Base-by-base conservation (phyloP, 1,284 basidiomycete species). In the Megacollybia platyphylla region DNA sequence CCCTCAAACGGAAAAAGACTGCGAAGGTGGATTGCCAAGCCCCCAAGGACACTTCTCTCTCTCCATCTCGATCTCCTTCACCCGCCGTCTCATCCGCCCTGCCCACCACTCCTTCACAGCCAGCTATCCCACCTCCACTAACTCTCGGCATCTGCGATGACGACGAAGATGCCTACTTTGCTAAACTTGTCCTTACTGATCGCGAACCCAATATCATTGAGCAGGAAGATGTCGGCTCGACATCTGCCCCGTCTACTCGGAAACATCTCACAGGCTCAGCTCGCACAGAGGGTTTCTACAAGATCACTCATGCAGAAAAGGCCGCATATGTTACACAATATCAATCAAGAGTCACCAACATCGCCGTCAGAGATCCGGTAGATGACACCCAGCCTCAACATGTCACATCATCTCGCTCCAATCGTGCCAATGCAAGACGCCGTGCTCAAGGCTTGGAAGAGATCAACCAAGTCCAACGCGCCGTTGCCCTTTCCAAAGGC, bases 391-490 rank as follows among this genome's bases (percentile, higher is more conserved):
- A 61, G 26, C 60, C 67, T 0, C 72, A 76, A 44, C 40, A 71
- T 38, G 65, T 90, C 51, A 81, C 80, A 2, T 86, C 89, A 6
- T 90, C 91, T 2, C 76, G 94, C 10, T 87, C 90, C 7, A 94
- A 92, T 53, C 87, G 94, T 41, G 91, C 93, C 28, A 92, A 91
- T 49, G 91, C 91, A n/a, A 80, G 94, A 5, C 79, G 91, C 17
- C 79, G 92, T 42, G 90, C 87, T 0, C 83, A 89, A 52, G 93
- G 91, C n/a, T 71, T 97, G 57, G 96, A 97, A 58, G 87, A 94
- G 64, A 87, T 94, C 65, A 91, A 93, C 54, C 78, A 83, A 54
- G 73, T 86, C 5, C 81, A 86, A 54, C 68, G 77, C 11, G 81
- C 84, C 2, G 75, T 85, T 43, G 79, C 80, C 28, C 54, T 85